Conservation (phyloP, 1,284 basidiomycete species). For the Ganoderma boninense region DNA sequence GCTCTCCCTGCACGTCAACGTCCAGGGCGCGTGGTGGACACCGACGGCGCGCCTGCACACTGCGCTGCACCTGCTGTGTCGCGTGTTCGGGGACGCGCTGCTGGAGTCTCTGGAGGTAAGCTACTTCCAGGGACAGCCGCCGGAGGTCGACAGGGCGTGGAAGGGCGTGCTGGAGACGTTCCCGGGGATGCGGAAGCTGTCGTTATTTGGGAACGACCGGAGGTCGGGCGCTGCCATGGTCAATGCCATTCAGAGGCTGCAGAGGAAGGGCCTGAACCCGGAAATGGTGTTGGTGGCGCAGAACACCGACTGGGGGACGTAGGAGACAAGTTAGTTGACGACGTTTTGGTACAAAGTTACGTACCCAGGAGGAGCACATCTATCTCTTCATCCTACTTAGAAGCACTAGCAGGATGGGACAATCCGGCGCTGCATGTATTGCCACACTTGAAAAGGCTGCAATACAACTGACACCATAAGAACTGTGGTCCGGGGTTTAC, state of each 20-base stretch:
- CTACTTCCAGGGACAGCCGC: not conserved
- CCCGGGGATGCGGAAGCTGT: not conserved
- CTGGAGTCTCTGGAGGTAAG: not conserved
- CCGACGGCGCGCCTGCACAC: not conserved
- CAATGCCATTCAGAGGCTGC: not conserved
- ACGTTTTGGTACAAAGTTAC: not conserved
- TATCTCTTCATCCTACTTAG: too few relatives aligned
- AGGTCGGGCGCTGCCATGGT: not conserved
- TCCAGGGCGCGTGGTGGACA: not conserved
- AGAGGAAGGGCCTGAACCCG: not conserved
- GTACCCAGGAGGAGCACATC: too few relatives aligned
- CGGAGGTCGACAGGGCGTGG: not conserved
- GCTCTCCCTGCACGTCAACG: not conserved
- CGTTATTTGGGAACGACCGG: not conserved
- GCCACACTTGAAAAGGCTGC: too few relatives aligned
- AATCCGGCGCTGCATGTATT: too few relatives aligned
- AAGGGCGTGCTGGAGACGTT: not conserved
- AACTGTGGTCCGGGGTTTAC: too few relatives aligned
- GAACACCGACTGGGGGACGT: not conserved
- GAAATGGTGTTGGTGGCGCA: not conserved
- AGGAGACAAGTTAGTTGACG: not conserved
- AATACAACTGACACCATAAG: too few relatives aligned
- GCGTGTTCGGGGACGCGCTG: not conserved
- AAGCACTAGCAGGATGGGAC: too few relatives aligned
- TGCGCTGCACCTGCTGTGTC: not conserved